Evolutionary conservation across 352 stramenopile species (phyloP).

Genomic region (Phytophthora idaei): DNA sequence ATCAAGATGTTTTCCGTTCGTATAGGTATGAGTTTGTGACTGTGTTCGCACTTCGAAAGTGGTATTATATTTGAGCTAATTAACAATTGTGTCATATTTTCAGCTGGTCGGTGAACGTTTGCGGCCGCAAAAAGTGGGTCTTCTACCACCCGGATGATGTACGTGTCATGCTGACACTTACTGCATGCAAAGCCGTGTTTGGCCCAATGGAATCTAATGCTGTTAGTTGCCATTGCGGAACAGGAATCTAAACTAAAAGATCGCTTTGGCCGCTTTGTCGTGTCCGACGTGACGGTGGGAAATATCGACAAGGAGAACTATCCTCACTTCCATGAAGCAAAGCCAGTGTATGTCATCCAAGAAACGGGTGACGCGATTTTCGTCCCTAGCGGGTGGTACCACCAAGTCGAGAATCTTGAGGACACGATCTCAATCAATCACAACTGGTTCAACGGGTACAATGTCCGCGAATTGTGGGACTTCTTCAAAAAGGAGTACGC

Average conservation of each 20-base stretch:
- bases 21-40: slow-evolving; percentile 78
- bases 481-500: slow-evolving; percentile 74
- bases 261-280: slow-evolving; percentile 56
- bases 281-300: slow-evolving; percentile 55
- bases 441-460: slow-evolving; percentile 96
- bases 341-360: slow-evolving; percentile 58
- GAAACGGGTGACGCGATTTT: slow-evolving; percentile 91
- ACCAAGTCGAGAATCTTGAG: slow-evolving; percentile 94
- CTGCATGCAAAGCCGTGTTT: background rate
- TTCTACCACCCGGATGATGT: slow-evolving; percentile 87
- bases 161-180: slow-evolving; percentile 7
- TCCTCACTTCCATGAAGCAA: slow-evolving; percentile 55
- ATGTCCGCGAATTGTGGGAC: slow-evolving; percentile 59
- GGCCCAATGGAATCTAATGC: slow-evolving; percentile 4
- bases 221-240: background rate
- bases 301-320: slow-evolving; percentile 60
- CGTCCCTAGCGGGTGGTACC: slow-evolving; percentile 96
- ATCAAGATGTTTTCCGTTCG: slow-evolving; percentile 97
- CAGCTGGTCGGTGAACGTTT: slow-evolving; percentile 97
- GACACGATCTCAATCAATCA: slow-evolving; percentile 97
- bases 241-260: slow-evolving; percentile 84
- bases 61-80: background rate
- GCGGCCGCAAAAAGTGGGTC: slow-evolving; percentile 94
- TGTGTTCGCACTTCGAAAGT: background rate
- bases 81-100: background rate